Percentiles rank a stretch among this genome's conserved stretches.
These are phyloP conservation scores for Ogataea populi-albae DNA, from an alignment of 805 yeast genomes.

Conservation along the genomic window DNA sequence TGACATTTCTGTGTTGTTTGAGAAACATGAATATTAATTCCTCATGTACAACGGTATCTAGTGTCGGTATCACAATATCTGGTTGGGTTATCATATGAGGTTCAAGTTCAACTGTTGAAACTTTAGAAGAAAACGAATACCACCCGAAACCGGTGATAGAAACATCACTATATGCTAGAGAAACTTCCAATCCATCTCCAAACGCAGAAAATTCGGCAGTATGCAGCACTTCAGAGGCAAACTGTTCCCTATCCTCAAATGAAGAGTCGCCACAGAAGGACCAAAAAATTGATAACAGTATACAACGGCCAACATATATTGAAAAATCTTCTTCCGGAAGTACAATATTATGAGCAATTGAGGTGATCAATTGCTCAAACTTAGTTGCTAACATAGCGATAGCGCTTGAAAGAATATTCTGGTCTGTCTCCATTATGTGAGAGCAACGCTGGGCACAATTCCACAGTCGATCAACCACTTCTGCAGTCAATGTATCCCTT, in stretches of 20 bases:
- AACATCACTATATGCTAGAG: slow-evolving; percentile 42
- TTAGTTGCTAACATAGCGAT: slow-evolving; percentile 39
- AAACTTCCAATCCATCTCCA: slow-evolving; percentile 3
- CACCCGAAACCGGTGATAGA: slow-evolving; percentile 46
- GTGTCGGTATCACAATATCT: slow-evolving; percentile 69
- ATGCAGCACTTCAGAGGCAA: slow-evolving; percentile 32
- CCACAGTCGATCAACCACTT: slow-evolving; percentile 22
- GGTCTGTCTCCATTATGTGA: slow-evolving; percentile 54
- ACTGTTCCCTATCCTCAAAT: slow-evolving; percentile 35
- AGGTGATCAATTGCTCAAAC: slow-evolving; percentile 28
- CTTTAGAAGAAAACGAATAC: slow-evolving; percentile 38
- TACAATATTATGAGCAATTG: slow-evolving; percentile 21
- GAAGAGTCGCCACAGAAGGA: slow-evolving; percentile 60
- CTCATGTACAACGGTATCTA: slow-evolving; percentile 73
- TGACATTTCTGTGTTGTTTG: slow-evolving; percentile 53
- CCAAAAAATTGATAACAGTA: slow-evolving; percentile 51
- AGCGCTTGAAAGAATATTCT: slow-evolving; percentile 39
- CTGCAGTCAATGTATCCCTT: slow-evolving; percentile 8
- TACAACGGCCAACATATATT: slow-evolving; percentile 32
- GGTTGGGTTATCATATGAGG: slow-evolving; percentile 59
- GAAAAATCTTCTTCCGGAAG: slow-evolving; percentile 28
- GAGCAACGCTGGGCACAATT: slow-evolving; percentile 25
- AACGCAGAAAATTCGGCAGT: slow-evolving; percentile 19
- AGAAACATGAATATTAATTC: slow-evolving; percentile 54
- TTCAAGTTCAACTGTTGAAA: slow-evolving; percentile 47